Percentiles rank a stretch among this genome's conserved stretches.
Conservation (phyloP, 306 rosid species). For the Quillaja saponaria region DNA sequence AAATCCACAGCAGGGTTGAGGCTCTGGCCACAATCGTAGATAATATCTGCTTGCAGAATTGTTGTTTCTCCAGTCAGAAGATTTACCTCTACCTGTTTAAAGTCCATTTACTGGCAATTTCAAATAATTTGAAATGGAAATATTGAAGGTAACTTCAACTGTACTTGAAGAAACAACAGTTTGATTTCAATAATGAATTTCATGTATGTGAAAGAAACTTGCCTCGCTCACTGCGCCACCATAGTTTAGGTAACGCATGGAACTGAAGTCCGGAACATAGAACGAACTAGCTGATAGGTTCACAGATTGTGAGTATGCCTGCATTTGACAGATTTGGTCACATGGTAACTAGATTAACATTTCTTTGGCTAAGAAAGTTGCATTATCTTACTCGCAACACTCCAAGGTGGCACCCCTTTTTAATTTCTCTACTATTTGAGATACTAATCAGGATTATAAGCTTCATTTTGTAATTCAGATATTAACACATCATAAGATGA, state of each 20-base stretch:
- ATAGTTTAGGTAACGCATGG: slow-evolving; percentile 61
- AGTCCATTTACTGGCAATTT: neutral
- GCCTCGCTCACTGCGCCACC: slow-evolving; percentile 96
- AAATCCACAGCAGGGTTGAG: slow-evolving; percentile 98
- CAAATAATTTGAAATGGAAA: slow-evolving; percentile 1
- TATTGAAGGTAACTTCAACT: slow-evolving; percentile 1
- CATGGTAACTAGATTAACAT: neutral
- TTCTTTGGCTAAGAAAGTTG: no score
- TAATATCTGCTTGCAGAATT: slow-evolving; percentile 68
- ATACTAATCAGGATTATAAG: slow-evolving; percentile 4
- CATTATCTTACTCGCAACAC: no score
- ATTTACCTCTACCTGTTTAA: slow-evolving; percentile 80
- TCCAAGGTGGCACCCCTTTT: neutral
- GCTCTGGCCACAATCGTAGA: slow-evolving; percentile 94
- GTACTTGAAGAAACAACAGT: slow-evolving; percentile 21
- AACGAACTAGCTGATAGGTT: slow-evolving; percentile 71
- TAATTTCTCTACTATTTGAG: neutral
- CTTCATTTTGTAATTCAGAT: slow-evolving; percentile 12
- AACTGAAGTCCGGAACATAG: slow-evolving; percentile 46
- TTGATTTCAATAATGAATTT: slow-evolving; percentile 4
- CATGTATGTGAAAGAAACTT: slow-evolving; percentile 18
- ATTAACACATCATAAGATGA: neutral
- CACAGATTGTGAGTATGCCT: slow-evolving; percentile 69
- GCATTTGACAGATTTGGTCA: slow-evolving; percentile 36
- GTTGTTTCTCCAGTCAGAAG: slow-evolving; percentile 81